Base-by-base conservation (phyloP, 345 rosid species). In the Carallia brachiata region DNA sequence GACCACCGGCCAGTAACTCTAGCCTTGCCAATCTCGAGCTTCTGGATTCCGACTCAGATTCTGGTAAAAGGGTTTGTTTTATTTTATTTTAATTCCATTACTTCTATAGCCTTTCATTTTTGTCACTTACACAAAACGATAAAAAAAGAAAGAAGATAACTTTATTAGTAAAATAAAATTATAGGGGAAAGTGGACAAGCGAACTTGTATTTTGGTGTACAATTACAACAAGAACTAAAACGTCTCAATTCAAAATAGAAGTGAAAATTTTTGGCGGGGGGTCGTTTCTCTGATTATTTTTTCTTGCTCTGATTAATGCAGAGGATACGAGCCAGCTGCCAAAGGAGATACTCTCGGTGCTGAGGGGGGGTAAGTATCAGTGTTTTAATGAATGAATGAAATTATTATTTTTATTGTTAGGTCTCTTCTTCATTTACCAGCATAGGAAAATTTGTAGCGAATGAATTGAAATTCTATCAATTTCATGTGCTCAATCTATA, bases 61-160 rank as follows among this genome's bases (percentile, higher is more conserved):
- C 61, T n/a, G 84, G 87, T 84, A 67, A 12, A 44, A 44, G 13
- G 50, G 28, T 34, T 17, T 23, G 5, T 52, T 36, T 47, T 19
- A 36, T 36, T 70, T 28, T 36, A 12, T 59, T 54, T 16, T 18
- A 1, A 2, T 3, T 32, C 4, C 17, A 66, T 9, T 6, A 27
- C 19, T 31, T 52, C 36, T 3, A 44, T 7, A 53, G 27, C 47
- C 28, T 74, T 6, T 64, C 61, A 9, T 34, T 39, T 16, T 40
- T 31, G 23, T 36, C 30, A 17, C 1, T 31, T 5, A 17, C 30
- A 31, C 19, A 48, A 10, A 37, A 37, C 6, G 3, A 8, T n/a
- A 28, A 28, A 28, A 28, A 32, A 52, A 10, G 6, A 9, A 6
- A 2, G 12, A 44, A 0, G 13, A 12, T 44, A 13, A 44, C 5